phyloP scores from a whole-genome alignment of 148 eudicot genomes.

The Diospyros lotus region DNA sequence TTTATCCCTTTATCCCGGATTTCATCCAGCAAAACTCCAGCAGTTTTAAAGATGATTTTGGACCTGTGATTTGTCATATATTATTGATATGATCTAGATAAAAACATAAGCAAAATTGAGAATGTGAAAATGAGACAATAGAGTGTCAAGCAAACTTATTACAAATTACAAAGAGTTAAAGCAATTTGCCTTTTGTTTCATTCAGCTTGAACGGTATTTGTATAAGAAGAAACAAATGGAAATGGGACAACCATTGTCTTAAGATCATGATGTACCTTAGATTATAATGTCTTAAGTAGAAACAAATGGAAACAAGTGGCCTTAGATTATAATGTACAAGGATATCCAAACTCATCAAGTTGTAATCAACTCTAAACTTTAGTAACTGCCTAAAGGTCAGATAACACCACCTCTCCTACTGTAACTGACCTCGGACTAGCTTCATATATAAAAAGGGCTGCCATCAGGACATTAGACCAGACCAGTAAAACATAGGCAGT shows the following conservation, averaged over 20 bases:
- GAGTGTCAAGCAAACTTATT: background rate
- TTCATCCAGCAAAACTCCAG: slow-evolving; percentile 93
- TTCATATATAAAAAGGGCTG: background rate
- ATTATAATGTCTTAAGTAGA: background rate
- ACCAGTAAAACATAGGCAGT: background rate
- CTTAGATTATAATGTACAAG: background rate
- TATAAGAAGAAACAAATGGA: background rate
- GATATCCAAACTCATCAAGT: background rate
- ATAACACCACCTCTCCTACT: background rate
- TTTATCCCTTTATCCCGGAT: slow-evolving; percentile 80
- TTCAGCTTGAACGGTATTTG: background rate
- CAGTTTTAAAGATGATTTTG: slow-evolving; percentile 86
- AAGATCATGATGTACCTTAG: background rate
- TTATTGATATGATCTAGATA: background rate
- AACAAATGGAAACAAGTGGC: background rate
- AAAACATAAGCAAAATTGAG: background rate
- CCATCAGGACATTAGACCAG: background rate
- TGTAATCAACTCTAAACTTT: background rate
- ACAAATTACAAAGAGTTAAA: background rate
- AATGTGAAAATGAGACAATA: background rate
- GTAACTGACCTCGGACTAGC: background rate
- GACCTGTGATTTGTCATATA: slow-evolving; percentile 40
- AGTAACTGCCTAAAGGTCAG: background rate
- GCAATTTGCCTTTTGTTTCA: background rate
- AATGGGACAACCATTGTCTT: background rate